Base-by-base conservation (phyloP, 2,329 filamentous ascomycete genomes). In the Dothiorella sarmentorum region DNA sequence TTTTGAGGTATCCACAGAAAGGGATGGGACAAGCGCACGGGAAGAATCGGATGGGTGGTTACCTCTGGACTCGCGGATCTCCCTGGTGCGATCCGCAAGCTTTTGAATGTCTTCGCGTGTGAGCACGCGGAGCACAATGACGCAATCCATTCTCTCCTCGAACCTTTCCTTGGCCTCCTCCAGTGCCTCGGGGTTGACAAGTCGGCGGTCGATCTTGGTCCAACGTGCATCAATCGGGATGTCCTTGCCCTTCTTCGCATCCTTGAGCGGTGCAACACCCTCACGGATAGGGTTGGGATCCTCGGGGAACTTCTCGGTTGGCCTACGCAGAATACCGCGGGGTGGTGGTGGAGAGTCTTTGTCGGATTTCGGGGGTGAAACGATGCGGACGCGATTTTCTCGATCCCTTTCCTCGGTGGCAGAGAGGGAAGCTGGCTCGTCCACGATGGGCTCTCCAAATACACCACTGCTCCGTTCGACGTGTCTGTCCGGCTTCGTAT, bases 181-280 rank as follows among this genome's bases (percentile, higher is more conserved):
- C 45, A 97, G 76, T 0, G 92, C 91, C 65, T 93, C 89, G 0
- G 92, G 91, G 65, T 95, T 97, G 66, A 97, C 92, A 58, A 96
- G 82, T 64, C 88, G 86, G 59, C 92, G 85, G 69, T 88, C 90
- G 69, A 97, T 92, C 76, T 94, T 96, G 45, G 92, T 97, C 92
- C 92, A 97, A 57, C 91, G 84, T 31, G 92, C 92, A 59, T 88
- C 89, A 0, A 86, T 75, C 4, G 78, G 78, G 29, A 91, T 89
- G 37, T 90, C 87, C 62, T 87, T 85, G 58, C 71, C 72, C 69
- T 85, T 86, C 72, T 88, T 86, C 49, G 90, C 86, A 69, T 96
- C 91, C 75, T 96, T 96, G 69, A 96, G 84, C n/a, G 92, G 92
- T 2, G 92, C 91, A 6, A 96, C 93, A 15, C 92, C 93, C 71